A percentile compares a stretch with the other conserved stretches of the same genome.
Evolutionary conservation across 2,329 filamentous ascomycete species (phyloP).

Genomic region (Trichoderma sp.): DNA sequence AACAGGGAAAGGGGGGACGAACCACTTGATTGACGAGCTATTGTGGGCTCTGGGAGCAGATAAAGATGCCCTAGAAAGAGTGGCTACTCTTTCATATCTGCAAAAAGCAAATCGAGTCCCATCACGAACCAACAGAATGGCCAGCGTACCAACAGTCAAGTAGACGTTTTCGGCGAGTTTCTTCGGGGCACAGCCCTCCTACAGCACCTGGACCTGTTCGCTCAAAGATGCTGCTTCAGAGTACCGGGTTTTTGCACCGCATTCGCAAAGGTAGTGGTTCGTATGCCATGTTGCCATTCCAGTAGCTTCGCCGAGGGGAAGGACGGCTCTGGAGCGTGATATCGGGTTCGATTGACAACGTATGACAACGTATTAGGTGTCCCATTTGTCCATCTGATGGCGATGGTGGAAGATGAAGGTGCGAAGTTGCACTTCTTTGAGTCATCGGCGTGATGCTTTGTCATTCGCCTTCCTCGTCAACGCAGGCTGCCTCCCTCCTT

Average conservation of each 20-base stretch:
- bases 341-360: too few relatives aligned
- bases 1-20: neutral
- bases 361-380: too few relatives aligned
- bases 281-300: too few relatives aligned
- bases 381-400: too few relatives aligned
- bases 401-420: neutral
- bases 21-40: neutral
- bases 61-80: too few relatives aligned
- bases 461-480: neutral
- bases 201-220: neutral
- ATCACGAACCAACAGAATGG: neutral
- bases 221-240: too few relatives aligned
- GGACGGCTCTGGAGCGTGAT: too few relatives aligned
- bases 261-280: too few relatives aligned
- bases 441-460: neutral
- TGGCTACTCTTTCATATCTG: neutral
- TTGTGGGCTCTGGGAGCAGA: too few relatives aligned
- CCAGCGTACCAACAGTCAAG: neutral
- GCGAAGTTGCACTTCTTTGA: neutral
- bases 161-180: neutral
- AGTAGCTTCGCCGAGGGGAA: too few relatives aligned
- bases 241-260: too few relatives aligned
- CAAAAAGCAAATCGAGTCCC: neutral
- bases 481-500: neutral
- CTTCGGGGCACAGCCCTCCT: neutral